A percentile compares a stretch with the other conserved stretches of the same genome.
Evolutionary conservation across 129 eudicot species (phyloP).

Genomic region (Smallanthus sonchifolius): DNA sequence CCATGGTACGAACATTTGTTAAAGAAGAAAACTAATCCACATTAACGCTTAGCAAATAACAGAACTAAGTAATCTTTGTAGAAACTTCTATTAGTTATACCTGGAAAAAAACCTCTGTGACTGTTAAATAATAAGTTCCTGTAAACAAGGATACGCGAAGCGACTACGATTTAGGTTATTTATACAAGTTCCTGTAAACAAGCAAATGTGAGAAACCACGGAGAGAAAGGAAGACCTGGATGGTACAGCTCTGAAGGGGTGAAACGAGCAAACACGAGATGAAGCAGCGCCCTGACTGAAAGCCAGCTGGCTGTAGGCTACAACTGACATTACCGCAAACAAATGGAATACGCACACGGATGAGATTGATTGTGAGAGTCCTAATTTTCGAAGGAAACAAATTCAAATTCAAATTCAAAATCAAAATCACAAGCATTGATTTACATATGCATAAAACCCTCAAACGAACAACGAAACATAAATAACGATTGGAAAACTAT

Average conservation of each 20-base stretch:
- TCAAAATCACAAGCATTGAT: background rate
- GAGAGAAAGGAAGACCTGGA: conserved; percentile 17
- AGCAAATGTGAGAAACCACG: background rate
- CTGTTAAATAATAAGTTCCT: conserved; percentile 20
- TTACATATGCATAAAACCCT: background rate
- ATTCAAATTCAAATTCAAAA: background rate
- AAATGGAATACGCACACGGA: background rate
- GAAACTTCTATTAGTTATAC: background rate
- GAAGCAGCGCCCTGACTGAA: conserved; percentile 24
- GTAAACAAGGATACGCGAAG: conserved; percentile 13
- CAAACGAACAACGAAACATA: background rate
- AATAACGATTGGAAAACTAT: background rate
- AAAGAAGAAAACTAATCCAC: background rate
- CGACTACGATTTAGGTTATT: background rate
- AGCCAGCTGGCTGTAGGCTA: conserved; percentile 24
- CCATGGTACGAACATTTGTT: background rate
- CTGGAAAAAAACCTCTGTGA: conserved; percentile 16
- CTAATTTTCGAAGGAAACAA: background rate
- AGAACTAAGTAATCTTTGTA: background rate
- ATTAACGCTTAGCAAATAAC: background rate
- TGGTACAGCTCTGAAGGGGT: conserved; percentile 25
- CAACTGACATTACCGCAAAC: conserved; percentile 31
- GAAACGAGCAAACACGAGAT: conserved; percentile 19
- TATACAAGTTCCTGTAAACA: background rate
- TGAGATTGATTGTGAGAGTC: background rate